Percentiles rank a stretch among this genome's conserved stretches.
These are phyloP conservation scores for Globisporangium lucens DNA, from an alignment of 352 stramenopile species.

Conservation along the genomic window DNA sequence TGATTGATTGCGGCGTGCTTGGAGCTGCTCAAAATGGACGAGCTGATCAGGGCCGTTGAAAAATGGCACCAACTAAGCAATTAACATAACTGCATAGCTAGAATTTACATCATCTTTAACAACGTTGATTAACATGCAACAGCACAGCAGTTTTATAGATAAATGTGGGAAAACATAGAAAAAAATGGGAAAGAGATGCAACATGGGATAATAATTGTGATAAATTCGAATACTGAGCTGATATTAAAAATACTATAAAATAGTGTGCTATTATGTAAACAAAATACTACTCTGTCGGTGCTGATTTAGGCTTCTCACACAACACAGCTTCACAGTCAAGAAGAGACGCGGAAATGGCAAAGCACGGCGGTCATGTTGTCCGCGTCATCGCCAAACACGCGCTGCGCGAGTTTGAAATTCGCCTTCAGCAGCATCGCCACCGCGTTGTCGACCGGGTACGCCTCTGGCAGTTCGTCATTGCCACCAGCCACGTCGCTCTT, in stretches of 20 bases:
- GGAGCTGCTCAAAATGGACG: neutral
- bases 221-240: no score
- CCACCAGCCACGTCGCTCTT: neutral
- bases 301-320: neutral
- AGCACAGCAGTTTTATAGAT: no score
- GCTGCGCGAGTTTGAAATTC: slow-evolving; percentile 57
- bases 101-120: no score
- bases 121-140: no score
- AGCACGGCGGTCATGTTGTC: slow-evolving; percentile 90
- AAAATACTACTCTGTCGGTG: neutral
- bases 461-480: neutral
- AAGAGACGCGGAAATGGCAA: slow-evolving; percentile 35
- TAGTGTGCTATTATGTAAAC: neutral
- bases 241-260: slow-evolving; percentile 10
- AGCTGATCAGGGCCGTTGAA: slow-evolving; percentile 3
- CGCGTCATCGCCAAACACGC: slow-evolving; percentile 76
- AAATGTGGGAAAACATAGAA: no score
- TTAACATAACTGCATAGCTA: no score
- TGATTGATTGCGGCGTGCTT: neutral
- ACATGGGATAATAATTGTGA: no score
- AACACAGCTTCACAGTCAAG: neutral
- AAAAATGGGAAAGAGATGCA: no score
- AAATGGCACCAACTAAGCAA: neutral
- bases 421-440: slow-evolving; percentile 46
- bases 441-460: slow-evolving; percentile 27